Base-by-base conservation (phyloP, 495 filamentous ascomycete species). In the Cenococcum geophilum region DNA sequence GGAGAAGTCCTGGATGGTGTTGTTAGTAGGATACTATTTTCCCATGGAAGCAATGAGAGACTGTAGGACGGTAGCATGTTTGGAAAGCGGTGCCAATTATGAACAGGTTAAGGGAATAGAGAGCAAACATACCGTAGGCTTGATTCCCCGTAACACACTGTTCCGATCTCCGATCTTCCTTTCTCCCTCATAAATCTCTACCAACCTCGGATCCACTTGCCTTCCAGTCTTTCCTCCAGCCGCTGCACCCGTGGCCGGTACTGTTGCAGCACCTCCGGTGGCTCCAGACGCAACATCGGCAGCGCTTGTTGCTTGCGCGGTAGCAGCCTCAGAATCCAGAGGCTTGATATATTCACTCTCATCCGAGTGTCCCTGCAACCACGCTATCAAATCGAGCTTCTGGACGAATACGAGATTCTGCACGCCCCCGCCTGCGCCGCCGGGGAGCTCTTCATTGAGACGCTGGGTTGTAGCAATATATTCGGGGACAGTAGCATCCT, bases 101-200 rank as follows among this genome's bases (percentile, higher is more conserved):
- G 40, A 45, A 45, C 2, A 14, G 4, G 4, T 1, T 1, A 16
- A 16, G 4, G 18, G 40, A 14, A 45, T 45, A 16, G 12, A 10
- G 11, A 18, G 40, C 40, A 18, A 45, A 45, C 86, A 69, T 78
- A 95, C 92, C 32, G 88, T 92, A 36, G 91, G 88, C 71, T 96
- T 97, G 64, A 91, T 88, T 1, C 93, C 93, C 47, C 89, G 77
- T 56, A 99, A 78, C 32, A 92, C 80, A 37, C 80, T 91, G 74
- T 99, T 97, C 35, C 91, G 83, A 73, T 99, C 93, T 10, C 91
- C 91, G 82, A 93, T 90, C 71, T 84, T 86, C 40, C 93, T 79
- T 76, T 98, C 93, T 10, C 87, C 87, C 62, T 87, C 87, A 72
- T 96, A 97, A 50, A 97, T 97, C 72, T 88, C 87, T 58, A 86